Evolutionary conservation across 345 rosid species (phyloP), one percentile per base, ranked within the genome.

Genomic region (Dipteronia dyeriana): DNA sequence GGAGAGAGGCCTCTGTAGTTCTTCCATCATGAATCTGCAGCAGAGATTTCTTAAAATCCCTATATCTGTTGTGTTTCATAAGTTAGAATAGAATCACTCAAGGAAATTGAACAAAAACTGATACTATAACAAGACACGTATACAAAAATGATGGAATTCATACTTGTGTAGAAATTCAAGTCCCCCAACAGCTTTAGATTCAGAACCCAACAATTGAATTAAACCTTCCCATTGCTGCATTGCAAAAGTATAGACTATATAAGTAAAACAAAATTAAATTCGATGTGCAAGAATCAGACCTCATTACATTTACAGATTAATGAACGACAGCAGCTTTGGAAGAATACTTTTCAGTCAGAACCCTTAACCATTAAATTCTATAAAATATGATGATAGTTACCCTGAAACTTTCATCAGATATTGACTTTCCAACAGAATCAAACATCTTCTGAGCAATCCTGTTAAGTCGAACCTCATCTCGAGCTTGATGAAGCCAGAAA

Each of bases 201-300:
- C 97, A 1, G 97, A 90, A 76, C 94, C 95, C 85, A 96, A 82
- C 87, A 96, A 83, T 70, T 89, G 95, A 74, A 94, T 86, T 39
- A 96, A 84, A 54, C 97, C 97, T 84, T 92, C 99, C 99, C 99
- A 96, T 92, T 92, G 97, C 99, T 96, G 92, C 66, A 59, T 71
- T 78, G 70, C 67, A 9, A 69, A 78, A 82, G 68, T n/a, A 74
- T 22, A 47, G 41, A 34, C 23, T 62, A 22, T 41, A n/a, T 23
- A 8, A 72, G 29, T 9, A 41, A 16, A 12, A 29, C 49, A 57
- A n/a, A 61, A 71, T 57, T 59, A 49, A 45, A 9, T 45, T 45
- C 38, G 22, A 56, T 25, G 31, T 22, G 22, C 57, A 71, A 76
- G 9, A 43, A 43, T 25, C 31, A 76, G 29, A 68, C 38, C 29